Evolutionary conservation across 2,329 filamentous ascomycete genomes (phyloP).

Genomic region (Venturia pyrina): DNA sequence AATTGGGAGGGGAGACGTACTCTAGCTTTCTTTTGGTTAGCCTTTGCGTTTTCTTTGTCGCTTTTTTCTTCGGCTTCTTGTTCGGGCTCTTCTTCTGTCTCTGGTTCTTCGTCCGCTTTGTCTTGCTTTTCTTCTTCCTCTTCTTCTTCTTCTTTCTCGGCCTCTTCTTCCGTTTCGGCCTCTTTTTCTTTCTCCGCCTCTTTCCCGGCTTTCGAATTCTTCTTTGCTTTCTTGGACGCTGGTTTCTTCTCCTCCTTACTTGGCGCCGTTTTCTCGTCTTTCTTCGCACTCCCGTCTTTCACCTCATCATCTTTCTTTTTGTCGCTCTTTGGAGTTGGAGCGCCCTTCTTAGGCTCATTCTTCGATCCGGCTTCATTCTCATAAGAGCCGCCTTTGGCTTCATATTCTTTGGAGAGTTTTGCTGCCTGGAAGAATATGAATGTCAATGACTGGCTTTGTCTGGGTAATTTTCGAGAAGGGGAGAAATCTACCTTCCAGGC

Average conservation of each 20-base stretch:
- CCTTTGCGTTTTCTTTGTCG: constrained; percentile 3
- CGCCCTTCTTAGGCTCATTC: constrained; percentile 34
- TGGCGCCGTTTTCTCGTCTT: constrained; percentile 20
- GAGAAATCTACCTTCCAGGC: constrained; percentile 32
- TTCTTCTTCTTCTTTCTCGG: neutral
- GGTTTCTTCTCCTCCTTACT: constrained; percentile 25
- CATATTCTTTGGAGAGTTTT: constrained; percentile 35
- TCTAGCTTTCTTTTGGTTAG: neutral
- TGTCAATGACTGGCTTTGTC: neutral
- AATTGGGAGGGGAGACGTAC: neutral
- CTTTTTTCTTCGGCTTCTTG: neutral
- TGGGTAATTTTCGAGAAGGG: neutral
- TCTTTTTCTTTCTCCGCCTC: constrained; percentile 12
- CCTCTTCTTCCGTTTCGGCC: constrained; percentile 2
- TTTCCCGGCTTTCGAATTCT: constrained; percentile 1
- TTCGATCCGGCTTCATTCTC: constrained; percentile 33
- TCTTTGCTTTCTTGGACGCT: constrained; percentile 9
- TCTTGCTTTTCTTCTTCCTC: neutral
- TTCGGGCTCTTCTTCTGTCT: too few relatives aligned
- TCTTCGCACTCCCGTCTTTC: constrained; percentile 13
- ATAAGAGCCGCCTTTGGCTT: constrained; percentile 29
- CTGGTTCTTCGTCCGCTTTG: neutral
- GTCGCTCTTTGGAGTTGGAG: constrained; percentile 22
- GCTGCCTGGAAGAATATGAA: constrained; percentile 20
- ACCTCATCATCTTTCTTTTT: constrained; percentile 17